These are phyloP conservation scores for Podaxis sp. DNA, from an alignment of 768 basidiomycete species.

Conservation along the genomic window DNA sequence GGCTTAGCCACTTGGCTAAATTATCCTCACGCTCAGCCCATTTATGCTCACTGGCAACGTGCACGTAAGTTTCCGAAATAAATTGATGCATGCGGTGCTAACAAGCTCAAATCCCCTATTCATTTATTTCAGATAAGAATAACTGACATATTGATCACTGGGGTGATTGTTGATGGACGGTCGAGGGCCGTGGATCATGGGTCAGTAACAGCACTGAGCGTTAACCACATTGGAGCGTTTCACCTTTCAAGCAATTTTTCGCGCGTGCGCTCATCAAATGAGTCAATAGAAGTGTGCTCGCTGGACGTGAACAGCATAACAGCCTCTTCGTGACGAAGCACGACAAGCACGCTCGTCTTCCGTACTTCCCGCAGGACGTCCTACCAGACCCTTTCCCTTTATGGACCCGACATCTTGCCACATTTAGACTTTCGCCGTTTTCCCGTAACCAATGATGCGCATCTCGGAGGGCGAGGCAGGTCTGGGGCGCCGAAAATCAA, in stretches of 20 bases:
- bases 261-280: neutral
- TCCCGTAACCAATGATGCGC: neutral
- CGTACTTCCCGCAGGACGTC: neutral
- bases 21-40: neutral
- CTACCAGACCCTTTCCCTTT: neutral
- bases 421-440: neutral
- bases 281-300: neutral
- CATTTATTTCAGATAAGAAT: neutral
- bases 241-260: neutral
- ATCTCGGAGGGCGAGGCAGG: neutral
- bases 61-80: neutral
- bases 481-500: neutral
- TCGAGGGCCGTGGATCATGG: neutral
- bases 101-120: neutral
- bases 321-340: neutral
- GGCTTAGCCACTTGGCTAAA: neutral
- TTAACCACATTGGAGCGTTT: neutral
- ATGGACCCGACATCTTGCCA: neutral
- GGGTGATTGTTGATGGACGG: neutral
- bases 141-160: neutral
- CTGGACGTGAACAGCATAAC: neutral
- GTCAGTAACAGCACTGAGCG: neutral
- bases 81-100: neutral
- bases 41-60: neutral
- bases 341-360: neutral